Percentiles rank a stretch among this genome's conserved stretches.
These are phyloP conservation scores for Monosporozyma aerobia DNA, from an alignment of 805 yeast genomes.

Conservation along the genomic window DNA sequence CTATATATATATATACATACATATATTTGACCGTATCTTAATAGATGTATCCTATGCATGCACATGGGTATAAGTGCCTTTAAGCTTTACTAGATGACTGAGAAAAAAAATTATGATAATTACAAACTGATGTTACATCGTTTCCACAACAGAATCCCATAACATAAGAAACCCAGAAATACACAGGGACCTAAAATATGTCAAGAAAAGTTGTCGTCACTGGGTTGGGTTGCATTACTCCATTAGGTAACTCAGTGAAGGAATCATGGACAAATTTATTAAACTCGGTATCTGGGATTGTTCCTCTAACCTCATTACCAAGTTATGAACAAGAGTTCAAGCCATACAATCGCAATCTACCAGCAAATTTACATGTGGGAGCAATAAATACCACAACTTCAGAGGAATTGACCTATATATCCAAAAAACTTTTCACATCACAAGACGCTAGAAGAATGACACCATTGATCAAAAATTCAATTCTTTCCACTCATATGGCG, in stretches of 20 bases:
- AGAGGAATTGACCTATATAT: constrained; percentile 33
- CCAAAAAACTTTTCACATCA: constrained; percentile 32
- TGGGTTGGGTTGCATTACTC: constrained; percentile 81
- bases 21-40: too few relatives aligned
- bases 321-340: constrained; percentile 31
- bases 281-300: constrained; percentile 46
- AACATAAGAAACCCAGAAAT: too few relatives aligned
- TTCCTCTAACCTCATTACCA: constrained; percentile 39
- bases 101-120: too few relatives aligned
- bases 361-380: constrained; percentile 57
- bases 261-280: constrained; percentile 48
- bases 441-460: constrained; percentile 49
- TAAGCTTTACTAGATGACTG: too few relatives aligned
- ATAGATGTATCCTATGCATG: too few relatives aligned
- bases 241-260: constrained; percentile 64
- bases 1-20: neutral
- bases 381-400: constrained; percentile 40
- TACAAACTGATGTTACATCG: too few relatives aligned
- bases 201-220: constrained; percentile 74
- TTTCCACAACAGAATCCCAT: too few relatives aligned
- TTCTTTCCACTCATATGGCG: constrained; percentile 73
- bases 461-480: constrained; percentile 64
- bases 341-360: constrained; percentile 45
- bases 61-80: too few relatives aligned
- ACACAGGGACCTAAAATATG: neutral